Base-by-base conservation (phyloP, 2,329 filamentous ascomycete species). In the Ophiognomonia clavigignenti-juglandacearum region DNA sequence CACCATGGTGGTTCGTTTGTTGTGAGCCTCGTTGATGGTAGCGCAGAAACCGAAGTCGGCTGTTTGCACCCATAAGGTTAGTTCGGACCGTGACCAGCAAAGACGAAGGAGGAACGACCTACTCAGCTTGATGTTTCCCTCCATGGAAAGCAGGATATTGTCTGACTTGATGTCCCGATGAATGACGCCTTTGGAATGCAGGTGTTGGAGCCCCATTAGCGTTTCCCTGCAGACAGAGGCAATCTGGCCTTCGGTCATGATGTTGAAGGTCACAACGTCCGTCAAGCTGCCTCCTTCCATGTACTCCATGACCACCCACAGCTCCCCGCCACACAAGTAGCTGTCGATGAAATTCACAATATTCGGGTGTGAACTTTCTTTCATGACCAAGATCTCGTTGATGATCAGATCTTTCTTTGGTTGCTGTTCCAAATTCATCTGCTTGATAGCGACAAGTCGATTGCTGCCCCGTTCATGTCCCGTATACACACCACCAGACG, bases 331-430 rank as follows among this genome's bases (percentile, higher is more conserved):
- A 48, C 91, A 86, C 10, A 98, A 75, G 65, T 91, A 97, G 64
- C 91, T 96, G 72, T 97, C 93, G 71, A 97, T 92, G 67, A 97
- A 98, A 67, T 98, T 98, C 69, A 98, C 93, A 68, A 98, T 95
- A 64, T 97, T 97, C 60, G 90, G 92, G 64, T 98, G 93, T 49
- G 88, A 93, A 74, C 91, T 96, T 61, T 97, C 93, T 71, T 95
- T 96, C 93, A 98, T 98, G 49, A 98, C 93, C 49, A 98, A 70
- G 56, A 98, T 98, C 64, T 98, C 93, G 66, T 98, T 98, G 69
- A 98, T 96, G 61, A 98, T 98, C 40, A 97, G 74, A 59, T 98
- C 93, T 68, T 98, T 98, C 78, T 97, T 97, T 3, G 93, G 93
- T 61, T 98, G 93, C 68, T 97, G 87, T 66, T 97, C 93, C 47